Evolutionary conservation across 192 early-diverging fungal species (phyloP), one percentile per base, ranked within the genome.

Genomic region (Coemansia sp.): DNA sequence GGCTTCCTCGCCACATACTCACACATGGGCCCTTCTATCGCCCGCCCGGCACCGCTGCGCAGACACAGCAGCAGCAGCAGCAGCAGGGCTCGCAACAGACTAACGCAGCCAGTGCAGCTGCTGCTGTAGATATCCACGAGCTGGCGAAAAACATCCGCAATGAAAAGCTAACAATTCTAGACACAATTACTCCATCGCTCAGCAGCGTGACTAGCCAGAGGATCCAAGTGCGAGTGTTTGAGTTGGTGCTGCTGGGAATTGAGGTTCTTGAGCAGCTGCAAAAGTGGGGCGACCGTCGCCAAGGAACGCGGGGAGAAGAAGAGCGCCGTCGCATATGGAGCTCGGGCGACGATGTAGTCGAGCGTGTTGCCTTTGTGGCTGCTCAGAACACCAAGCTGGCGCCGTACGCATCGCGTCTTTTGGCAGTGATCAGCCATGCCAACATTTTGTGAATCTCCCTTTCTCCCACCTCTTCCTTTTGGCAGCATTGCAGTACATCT

Each of bases 231-330:
- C 43, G 51, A 35, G 49, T 38, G 44, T 53, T 72, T 14, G 54
- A 55, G 19, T 27, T 73, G 49, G 58, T 57, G 23, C 11, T 61
- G 38, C 70, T 58, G 55, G 70, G 70, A 22, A 55, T 73, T 14
- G 57, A 54, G 14, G 44, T 73, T 19, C 36, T 73, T 0, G 70
- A 73, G 55, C 70, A 73, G 58, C 55, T 73, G 47, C 70, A 73
- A 19, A 53, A 46, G 30, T 73, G 70, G 70, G 70, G 63, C 1
- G 63, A 73, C 40, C 33, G 70, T 4, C 42, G 70, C 3, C n/a
- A 20, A 1, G 70, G 70, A 3, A 23, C 20, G 5, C 62, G 46
- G n/a, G 70, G 63, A 3, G 54, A 58, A 23, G 30, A 25, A 5
- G 70, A 73, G 37, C 55, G 58, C 4, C 35, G 26, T 10, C 32